Evolutionary conservation across 1,139 yeast genomes (phyloP).

Genomic region (Debaryomyces fabryi): DNA sequence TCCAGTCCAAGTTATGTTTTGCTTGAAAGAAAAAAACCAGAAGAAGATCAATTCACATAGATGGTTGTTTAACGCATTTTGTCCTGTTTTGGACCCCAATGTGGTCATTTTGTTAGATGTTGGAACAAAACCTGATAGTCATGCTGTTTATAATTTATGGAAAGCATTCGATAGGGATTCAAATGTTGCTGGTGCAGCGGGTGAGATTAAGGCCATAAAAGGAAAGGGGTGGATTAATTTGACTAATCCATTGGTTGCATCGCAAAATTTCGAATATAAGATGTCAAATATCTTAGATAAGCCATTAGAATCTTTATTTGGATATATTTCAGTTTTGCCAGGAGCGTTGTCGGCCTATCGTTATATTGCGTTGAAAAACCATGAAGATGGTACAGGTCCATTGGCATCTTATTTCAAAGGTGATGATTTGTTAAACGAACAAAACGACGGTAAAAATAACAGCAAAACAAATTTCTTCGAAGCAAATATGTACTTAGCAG

Average conservation of each 20-base stretch:
- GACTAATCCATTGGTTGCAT: conserved; percentile 89
- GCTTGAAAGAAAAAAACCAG: conserved; percentile 84
- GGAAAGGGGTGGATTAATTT: conserved; percentile 83
- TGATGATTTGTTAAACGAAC: conserved; percentile 56
- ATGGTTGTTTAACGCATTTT: conserved; percentile 91
- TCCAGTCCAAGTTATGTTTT: conserved; percentile 90
- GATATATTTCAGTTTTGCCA: conserved; percentile 91
- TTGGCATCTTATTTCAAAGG: conserved; percentile 87
- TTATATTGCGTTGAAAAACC: conserved; percentile 81
- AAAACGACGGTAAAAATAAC: conserved; percentile 31
- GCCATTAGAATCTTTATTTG: conserved; percentile 91
- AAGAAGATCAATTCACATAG: conserved; percentile 94
- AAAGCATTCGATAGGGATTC: conserved; percentile 95
- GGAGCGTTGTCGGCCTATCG: conserved; percentile 97
- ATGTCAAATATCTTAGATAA: conserved; percentile 95
- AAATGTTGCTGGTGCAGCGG: conserved; percentile 97
- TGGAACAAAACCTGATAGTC: conserved; percentile 85
- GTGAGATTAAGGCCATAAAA: conserved; percentile 92
- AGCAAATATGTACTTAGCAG: conserved; percentile 97
- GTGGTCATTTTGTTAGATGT: conserved; percentile 86
- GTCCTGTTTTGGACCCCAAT: conserved; percentile 88
- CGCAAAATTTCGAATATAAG: conserved; percentile 95
- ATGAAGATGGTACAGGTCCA: conserved; percentile 92
- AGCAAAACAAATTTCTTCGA: conserved; percentile 75
- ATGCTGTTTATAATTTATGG: conserved; percentile 91